Conservation (phyloP, 441 rosid genomes). For the Rhodomyrtus psidioides region DNA sequence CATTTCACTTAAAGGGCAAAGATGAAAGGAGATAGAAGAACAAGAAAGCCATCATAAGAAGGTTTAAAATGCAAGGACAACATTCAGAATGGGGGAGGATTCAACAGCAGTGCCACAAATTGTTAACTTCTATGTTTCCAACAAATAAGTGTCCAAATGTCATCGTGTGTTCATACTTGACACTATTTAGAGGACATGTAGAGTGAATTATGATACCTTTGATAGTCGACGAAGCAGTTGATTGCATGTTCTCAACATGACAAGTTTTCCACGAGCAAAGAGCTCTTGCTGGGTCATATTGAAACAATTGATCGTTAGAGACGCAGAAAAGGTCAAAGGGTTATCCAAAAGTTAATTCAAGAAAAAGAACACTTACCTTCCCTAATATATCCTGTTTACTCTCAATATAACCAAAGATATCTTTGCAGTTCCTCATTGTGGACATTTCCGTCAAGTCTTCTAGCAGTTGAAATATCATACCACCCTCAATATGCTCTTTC, state of each 20-base stretch:
- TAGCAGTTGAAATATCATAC: conserved; percentile 94
- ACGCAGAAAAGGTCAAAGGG: neutral
- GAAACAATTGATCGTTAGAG: conserved; percentile 1
- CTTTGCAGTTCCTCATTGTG: conserved; percentile 93
- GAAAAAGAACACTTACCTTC: conserved; percentile 38
- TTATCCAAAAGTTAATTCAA: neutral
- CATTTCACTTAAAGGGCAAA: neutral
- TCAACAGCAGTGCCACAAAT: neutral
- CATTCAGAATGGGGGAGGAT: neutral
- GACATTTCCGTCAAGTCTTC: conserved; percentile 99
- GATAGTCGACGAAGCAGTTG: conserved; percentile 99
- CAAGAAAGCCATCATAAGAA: neutral
- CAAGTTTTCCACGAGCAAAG: conserved; percentile 98
- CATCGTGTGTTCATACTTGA: neutral
- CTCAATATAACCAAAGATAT: conserved; percentile 89
- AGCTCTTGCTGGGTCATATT: conserved; percentile 73
- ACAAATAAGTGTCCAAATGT: neutral
- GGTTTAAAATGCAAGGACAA: neutral
- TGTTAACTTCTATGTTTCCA: neutral
- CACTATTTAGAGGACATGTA: neutral
- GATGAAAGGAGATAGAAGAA: neutral
- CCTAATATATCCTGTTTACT: conserved; percentile 91
- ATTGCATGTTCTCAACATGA: conserved; percentile 98
- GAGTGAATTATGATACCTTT: conserved; percentile 39
- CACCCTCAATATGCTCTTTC: conserved; percentile 97